These are phyloP conservation scores for Geosmithia putterillii DNA, from an alignment of 2,329 filamentous ascomycete genomes.

Conservation along the genomic window DNA sequence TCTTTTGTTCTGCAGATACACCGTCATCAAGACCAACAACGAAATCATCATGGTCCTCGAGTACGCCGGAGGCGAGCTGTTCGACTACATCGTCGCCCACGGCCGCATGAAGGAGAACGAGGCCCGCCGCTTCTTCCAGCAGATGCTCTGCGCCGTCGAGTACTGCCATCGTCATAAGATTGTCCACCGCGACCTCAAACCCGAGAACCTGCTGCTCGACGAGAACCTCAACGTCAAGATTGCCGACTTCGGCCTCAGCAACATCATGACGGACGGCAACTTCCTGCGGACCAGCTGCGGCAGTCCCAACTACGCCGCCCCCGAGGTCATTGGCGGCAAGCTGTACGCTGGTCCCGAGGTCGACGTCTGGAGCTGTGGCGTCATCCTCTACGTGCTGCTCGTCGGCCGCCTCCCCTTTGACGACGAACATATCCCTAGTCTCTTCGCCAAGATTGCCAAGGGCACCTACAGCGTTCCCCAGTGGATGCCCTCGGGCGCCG, in stretches of 20 bases:
- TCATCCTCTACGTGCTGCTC: constrained; percentile 76
- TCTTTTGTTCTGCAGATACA: too few relatives aligned
- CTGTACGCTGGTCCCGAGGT: constrained; percentile 95
- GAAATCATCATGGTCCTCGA: constrained; percentile 99
- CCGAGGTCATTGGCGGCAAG: constrained; percentile 96
- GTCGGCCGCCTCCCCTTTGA: constrained; percentile 86
- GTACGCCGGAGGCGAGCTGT: constrained; percentile 91
- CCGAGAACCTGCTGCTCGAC: constrained; percentile 91
- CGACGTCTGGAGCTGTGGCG: constrained; percentile 94
- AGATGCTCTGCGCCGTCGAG: constrained; percentile 97
- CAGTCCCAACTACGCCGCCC: constrained; percentile 95
- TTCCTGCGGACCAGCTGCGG: constrained; percentile 98
- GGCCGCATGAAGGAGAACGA: constrained; percentile 84
- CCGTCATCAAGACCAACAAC: constrained; percentile 84
- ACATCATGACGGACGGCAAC: constrained; percentile 99
- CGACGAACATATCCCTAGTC: constrained; percentile 92
- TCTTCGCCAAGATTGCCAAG: constrained; percentile 95
- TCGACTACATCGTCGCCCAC: constrained; percentile 95
- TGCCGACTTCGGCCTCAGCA: constrained; percentile 95
- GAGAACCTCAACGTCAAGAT: constrained; percentile 98
- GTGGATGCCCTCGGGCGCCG: constrained; percentile 80
- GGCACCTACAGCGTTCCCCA: constrained; percentile 86
- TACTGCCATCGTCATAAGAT: constrained; percentile 99
- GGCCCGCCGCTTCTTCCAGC: constrained; percentile 96
- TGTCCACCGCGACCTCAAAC: constrained; percentile 93